phyloP scores from a whole-genome alignment of 495 filamentous ascomycete species.

The Penicillium simplicissimum region DNA sequence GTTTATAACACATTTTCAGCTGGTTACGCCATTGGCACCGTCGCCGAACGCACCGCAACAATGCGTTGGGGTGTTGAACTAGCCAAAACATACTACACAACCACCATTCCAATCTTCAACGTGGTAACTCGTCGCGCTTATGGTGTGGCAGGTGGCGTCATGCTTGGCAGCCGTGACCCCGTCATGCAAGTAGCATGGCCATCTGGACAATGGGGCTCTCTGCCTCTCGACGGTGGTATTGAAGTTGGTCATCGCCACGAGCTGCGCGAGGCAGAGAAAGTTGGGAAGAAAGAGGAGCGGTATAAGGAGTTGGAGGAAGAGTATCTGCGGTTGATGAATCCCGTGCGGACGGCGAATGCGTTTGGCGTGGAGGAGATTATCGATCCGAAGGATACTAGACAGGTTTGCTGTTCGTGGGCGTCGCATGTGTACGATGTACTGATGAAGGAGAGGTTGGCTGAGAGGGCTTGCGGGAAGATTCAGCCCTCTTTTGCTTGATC shows the following conservation, averaged over 20 bases:
- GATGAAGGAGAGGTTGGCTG: constrained; percentile 48
- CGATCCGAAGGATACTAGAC: constrained; percentile 58
- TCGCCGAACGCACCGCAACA: constrained; percentile 60
- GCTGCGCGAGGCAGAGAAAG: constrained; percentile 54
- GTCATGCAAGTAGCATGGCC: constrained; percentile 63
- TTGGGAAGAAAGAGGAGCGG: constrained; percentile 46
- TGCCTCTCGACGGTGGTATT: constrained; percentile 62
- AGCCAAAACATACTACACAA: constrained; percentile 59
- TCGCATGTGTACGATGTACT: constrained; percentile 54
- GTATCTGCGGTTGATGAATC: constrained; percentile 62
- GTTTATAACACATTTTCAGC: constrained; percentile 29
- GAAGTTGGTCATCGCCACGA: constrained; percentile 62
- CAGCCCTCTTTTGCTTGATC: constrained; percentile 48
- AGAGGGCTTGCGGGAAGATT: constrained; percentile 53
- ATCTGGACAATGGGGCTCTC: constrained; percentile 58
- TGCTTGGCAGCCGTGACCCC: constrained; percentile 61
- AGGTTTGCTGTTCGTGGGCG: constrained; percentile 54
- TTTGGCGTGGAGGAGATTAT: constrained; percentile 67
- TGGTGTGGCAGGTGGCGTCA: constrained; percentile 62
- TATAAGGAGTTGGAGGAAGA: constrained; percentile 59
- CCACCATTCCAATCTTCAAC: constrained; percentile 60
- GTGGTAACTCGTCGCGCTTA: constrained; percentile 59
- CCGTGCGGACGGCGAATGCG: constrained; percentile 61
- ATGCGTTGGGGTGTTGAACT: constrained; percentile 64
- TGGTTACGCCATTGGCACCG: constrained; percentile 63